A percentile compares a stretch with the other conserved stretches of the same genome.
Conservation (phyloP, 2,329 filamentous ascomycete genomes). For the Aureobasidium sp. region DNA sequence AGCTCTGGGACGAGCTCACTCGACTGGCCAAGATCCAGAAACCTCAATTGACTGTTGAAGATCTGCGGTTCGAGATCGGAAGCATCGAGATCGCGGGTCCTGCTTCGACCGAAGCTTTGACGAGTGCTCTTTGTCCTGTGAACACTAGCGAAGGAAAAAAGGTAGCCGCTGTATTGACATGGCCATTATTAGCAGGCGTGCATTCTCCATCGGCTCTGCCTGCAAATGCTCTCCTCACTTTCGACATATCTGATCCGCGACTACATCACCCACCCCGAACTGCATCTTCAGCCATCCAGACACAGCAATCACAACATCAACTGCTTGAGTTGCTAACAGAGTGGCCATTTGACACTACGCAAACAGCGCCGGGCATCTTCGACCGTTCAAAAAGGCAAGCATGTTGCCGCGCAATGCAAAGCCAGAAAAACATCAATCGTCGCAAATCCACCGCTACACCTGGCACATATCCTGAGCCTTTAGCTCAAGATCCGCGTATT, state of each 20-base stretch:
- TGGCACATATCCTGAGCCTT: slow-evolving; percentile 54
- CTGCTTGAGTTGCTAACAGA: slow-evolving; percentile 55
- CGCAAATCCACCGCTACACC: slow-evolving; percentile 59
- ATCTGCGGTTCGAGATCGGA: slow-evolving; percentile 64
- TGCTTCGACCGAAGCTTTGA: slow-evolving; percentile 69
- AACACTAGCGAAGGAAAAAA: slow-evolving; percentile 28
- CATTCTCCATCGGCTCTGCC: slow-evolving; percentile 66
- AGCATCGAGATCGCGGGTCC: slow-evolving; percentile 66
- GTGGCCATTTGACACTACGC: slow-evolving; percentile 59
- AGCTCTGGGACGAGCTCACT: slow-evolving; percentile 59
- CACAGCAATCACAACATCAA: slow-evolving; percentile 20
- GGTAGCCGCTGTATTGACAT: slow-evolving; percentile 32
- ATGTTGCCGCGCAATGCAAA: slow-evolving; percentile 60
- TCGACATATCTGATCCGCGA: slow-evolving; percentile 71
- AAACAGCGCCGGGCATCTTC: slow-evolving; percentile 48
- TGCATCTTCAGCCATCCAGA: slow-evolving; percentile 29
- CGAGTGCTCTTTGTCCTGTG: slow-evolving; percentile 57
- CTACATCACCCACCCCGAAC: slow-evolving; percentile 66
- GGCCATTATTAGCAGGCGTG: slow-evolving; percentile 49
- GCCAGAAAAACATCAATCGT: slow-evolving; percentile 73
- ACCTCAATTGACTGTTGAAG: slow-evolving; percentile 57
- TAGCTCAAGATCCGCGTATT: slow-evolving; percentile 62
- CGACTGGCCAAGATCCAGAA: slow-evolving; percentile 52
- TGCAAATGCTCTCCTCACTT: slow-evolving; percentile 60
- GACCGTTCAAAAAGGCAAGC: slow-evolving; percentile 57